These are phyloP conservation scores for Esteya vermicola DNA, from an alignment of 2,329 filamentous ascomycete species.

Conservation along the genomic window DNA sequence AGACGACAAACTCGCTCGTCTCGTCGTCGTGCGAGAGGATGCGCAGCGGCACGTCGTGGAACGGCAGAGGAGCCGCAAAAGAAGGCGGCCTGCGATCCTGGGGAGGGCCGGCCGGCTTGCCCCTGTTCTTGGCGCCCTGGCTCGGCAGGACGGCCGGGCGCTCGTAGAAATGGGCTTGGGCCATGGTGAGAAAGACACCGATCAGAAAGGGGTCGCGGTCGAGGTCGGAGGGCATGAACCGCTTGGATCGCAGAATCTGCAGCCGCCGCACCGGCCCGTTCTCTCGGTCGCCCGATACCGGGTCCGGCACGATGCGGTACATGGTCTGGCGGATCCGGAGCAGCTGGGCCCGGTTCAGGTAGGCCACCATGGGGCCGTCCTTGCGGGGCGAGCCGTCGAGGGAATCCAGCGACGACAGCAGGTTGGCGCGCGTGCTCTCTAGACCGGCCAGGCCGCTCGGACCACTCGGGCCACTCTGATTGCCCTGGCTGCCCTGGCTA, in stretches of 20 bases:
- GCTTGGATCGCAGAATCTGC: constrained; percentile 30
- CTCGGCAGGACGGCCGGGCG: too few relatives aligned
- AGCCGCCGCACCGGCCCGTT: constrained; percentile 35
- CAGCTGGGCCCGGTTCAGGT: constrained; percentile 33
- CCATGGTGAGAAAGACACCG: constrained; percentile 40
- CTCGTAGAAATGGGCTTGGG: constrained; percentile 38
- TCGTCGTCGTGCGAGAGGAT: constrained; percentile 36
- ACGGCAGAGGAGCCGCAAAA: constrained; percentile 10
- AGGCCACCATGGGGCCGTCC: constrained; percentile 24
- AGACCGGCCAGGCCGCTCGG: too few relatives aligned
- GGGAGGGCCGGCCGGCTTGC: too few relatives aligned
- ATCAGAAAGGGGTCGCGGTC: constrained; percentile 39
- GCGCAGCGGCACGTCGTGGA: constrained; percentile 33
- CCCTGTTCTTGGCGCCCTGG: background rate
- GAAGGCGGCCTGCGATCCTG: too few relatives aligned
- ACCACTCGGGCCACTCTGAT: too few relatives aligned
- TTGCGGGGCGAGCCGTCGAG: constrained; percentile 1
- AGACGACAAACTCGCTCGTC: constrained; percentile 36
- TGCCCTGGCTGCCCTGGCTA: too few relatives aligned
- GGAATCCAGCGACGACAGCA: constrained; percentile 1
- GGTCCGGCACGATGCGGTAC: constrained; percentile 29
- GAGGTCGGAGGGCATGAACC: constrained; percentile 29
- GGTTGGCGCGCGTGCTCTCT: constrained; percentile 15
- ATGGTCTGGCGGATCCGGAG: constrained; percentile 29
- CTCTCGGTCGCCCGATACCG: constrained; percentile 16